Evolutionary conservation across 2,329 filamentous ascomycete species (phyloP).

Genomic region (Graphilbum sp.): DNA sequence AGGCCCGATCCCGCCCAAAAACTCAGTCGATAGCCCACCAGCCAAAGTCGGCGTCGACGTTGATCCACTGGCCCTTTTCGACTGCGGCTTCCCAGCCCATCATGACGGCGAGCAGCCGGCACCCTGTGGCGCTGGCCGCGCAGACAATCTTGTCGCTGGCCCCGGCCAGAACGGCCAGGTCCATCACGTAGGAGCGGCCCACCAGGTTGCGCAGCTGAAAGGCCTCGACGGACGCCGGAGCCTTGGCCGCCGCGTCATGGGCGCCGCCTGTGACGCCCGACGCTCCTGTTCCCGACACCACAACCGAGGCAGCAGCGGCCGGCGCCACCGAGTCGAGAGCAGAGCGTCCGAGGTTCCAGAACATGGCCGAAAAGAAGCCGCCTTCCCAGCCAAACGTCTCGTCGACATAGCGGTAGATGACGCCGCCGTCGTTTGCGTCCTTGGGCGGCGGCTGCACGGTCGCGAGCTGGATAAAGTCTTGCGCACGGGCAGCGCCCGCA

Average conservation of each 20-base stretch:
- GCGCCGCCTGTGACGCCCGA: not conserved
- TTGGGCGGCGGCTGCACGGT: conserved; percentile 32
- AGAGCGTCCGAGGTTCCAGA: conserved; percentile 56
- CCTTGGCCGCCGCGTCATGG: not conserved
- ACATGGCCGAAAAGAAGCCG: conserved; percentile 68
- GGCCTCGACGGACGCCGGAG: conserved; percentile 31
- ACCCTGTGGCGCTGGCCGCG: conserved; percentile 56
- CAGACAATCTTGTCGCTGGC: conserved; percentile 59
- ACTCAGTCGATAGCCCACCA: conserved; percentile 30
- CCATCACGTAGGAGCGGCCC: conserved; percentile 66
- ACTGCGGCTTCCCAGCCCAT: conserved; percentile 66
- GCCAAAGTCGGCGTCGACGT: conserved; percentile 56
- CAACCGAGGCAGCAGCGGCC: conserved; percentile 3
- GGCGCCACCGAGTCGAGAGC: conserved; percentile 21
- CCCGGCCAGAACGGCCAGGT: conserved; percentile 55
- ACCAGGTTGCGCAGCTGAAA: conserved; percentile 56
- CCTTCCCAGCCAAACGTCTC: conserved; percentile 76
- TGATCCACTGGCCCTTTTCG: conserved; percentile 47
- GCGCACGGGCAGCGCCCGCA: conserved; percentile 37
- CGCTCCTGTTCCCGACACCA: not conserved
- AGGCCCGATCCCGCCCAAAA: no score
- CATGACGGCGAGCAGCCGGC: conserved; percentile 66
- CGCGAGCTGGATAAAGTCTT: conserved; percentile 62
- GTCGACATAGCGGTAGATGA: conserved; percentile 52
- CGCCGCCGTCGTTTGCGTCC: conserved; percentile 16